Conservation (phyloP, 805 yeast genomes). For the Cephaloascus albidus region DNA sequence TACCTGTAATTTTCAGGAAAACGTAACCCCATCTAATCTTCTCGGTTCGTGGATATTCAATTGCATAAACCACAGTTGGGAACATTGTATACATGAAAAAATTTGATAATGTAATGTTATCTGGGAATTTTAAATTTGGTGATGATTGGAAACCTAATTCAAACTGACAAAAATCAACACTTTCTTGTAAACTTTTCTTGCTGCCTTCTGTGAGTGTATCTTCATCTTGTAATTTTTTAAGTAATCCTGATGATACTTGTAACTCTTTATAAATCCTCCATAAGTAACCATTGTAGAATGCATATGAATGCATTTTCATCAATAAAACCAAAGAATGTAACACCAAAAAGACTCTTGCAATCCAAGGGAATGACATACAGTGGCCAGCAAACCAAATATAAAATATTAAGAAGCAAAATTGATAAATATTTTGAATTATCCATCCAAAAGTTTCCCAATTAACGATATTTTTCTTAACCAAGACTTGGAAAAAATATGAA, state of each 20-base stretch:
- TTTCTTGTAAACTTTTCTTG: slow-evolving; percentile 26
- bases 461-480: slow-evolving; percentile 33
- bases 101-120: slow-evolving; percentile 53
- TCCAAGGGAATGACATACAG: slow-evolving; percentile 66
- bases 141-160: slow-evolving; percentile 57
- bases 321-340: slow-evolving; percentile 78
- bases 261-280: slow-evolving; percentile 57
- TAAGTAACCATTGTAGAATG: slow-evolving; percentile 84
- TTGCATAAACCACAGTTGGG: slow-evolving; percentile 82
- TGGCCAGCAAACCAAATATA: slow-evolving; percentile 49
- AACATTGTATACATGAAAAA: slow-evolving; percentile 77
- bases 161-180: slow-evolving; percentile 59
- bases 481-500: slow-evolving; percentile 48
- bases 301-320: slow-evolving; percentile 95
- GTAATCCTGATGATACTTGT: slow-evolving; percentile 31
- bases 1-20: slow-evolving; percentile 60
- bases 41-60: slow-evolving; percentile 71
- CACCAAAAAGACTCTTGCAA: slow-evolving; percentile 75
- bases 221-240: slow-evolving; percentile 21
- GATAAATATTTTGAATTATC: slow-evolving; percentile 46
- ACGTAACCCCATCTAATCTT: slow-evolving; percentile 64
- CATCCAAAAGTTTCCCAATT: slow-evolving; percentile 63
- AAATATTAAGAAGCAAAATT: slow-evolving; percentile 39
- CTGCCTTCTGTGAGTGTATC: slow-evolving; percentile 13
- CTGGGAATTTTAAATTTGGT: slow-evolving; percentile 48